Evolutionary conservation across 371 early-diverging fungal genomes (phyloP).

Genomic region (Chytridium lagenaria): DNA sequence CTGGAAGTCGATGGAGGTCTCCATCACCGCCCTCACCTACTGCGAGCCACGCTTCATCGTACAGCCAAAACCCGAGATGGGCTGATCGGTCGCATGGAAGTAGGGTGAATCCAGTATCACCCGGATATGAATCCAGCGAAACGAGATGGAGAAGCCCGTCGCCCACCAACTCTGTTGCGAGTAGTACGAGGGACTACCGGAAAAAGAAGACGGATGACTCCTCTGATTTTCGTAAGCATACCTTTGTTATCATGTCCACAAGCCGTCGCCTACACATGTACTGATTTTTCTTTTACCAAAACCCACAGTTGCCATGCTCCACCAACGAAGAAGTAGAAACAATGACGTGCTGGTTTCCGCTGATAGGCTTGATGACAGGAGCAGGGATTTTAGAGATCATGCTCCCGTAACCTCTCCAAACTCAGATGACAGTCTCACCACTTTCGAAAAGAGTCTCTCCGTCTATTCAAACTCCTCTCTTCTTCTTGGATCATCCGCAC

Average conservation of each 20-base stretch:
- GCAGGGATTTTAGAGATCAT: too few species aligned
- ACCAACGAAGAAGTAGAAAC: slow-evolving; percentile 4
- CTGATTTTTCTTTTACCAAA: background rate
- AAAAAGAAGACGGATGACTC: slow-evolving; percentile 4
- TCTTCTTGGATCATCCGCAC: background rate
- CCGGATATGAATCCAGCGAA: background rate
- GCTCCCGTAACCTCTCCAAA: too few species aligned
- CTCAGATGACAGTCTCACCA: too few species aligned
- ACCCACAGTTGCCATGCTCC: slow-evolving; percentile 11
- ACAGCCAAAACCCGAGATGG: background rate
- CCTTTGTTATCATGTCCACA: background rate
- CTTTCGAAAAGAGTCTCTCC: background rate
- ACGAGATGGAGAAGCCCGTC: slow-evolving; percentile 11
- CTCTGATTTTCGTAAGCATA: slow-evolving; percentile 11
- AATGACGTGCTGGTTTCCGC: background rate
- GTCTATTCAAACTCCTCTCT: background rate
- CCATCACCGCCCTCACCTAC: slow-evolving; percentile 7
- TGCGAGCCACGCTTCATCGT: background rate
- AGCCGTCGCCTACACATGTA: background rate
- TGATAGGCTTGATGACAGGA: background rate
- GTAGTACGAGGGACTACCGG: background rate
- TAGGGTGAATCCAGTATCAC: background rate
- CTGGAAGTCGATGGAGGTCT: background rate
- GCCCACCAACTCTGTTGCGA: slow-evolving; percentile 1
- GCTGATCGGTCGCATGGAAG: background rate